Percentiles rank a stretch among this genome's conserved stretches.
Evolutionary conservation across 352 stramenopile genomes (phyloP).

Genomic region (Phytophthora foliorum): DNA sequence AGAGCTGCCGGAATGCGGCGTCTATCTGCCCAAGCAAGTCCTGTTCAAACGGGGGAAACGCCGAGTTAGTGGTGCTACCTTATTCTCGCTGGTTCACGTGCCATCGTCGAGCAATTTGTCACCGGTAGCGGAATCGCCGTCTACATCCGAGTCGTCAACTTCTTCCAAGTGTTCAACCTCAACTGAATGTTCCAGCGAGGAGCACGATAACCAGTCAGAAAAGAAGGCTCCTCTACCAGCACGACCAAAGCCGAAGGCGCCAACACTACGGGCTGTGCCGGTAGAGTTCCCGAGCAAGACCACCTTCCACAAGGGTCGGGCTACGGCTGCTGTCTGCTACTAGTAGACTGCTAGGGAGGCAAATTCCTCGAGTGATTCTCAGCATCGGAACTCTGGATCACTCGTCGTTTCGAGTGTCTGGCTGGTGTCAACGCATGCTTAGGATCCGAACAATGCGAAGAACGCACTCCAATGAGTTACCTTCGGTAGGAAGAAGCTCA

Average conservation of each 20-base stretch:
- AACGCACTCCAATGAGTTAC: not conserved
- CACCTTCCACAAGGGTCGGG: slow-evolving; percentile 39
- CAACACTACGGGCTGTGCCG: slow-evolving; percentile 31
- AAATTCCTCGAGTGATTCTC: slow-evolving; percentile 7
- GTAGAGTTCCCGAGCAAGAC: slow-evolving; percentile 46
- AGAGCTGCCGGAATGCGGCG: slow-evolving; percentile 30
- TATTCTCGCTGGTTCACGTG: slow-evolving; percentile 44
- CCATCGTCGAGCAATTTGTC: slow-evolving; percentile 26
- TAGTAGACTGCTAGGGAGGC: slow-evolving; percentile 20
- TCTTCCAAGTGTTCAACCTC: slow-evolving; percentile 6
- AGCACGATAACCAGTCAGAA: slow-evolving; percentile 11
- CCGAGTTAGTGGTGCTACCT: slow-evolving; percentile 31
- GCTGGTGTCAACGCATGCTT: slow-evolving; percentile 14
- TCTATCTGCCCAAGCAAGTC: slow-evolving; percentile 45
- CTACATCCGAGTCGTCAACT: slow-evolving; percentile 23
- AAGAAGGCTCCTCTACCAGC: not conserved
- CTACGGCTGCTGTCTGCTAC: slow-evolving; percentile 24
- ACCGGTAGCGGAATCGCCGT: slow-evolving; percentile 22
- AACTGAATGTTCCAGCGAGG: slow-evolving; percentile 28
- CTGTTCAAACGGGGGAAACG: slow-evolving; percentile 47
- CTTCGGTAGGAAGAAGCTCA: slow-evolving; percentile 1
- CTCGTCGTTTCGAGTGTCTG: slow-evolving; percentile 8
- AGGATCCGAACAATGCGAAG: slow-evolving; percentile 23
- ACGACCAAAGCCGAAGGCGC: slow-evolving; percentile 20
- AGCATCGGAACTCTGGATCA: slow-evolving; percentile 25